Evolutionary conservation across 1,284 basidiomycete species (phyloP).

Genomic region (Paramarasmius palmivorus): DNA sequence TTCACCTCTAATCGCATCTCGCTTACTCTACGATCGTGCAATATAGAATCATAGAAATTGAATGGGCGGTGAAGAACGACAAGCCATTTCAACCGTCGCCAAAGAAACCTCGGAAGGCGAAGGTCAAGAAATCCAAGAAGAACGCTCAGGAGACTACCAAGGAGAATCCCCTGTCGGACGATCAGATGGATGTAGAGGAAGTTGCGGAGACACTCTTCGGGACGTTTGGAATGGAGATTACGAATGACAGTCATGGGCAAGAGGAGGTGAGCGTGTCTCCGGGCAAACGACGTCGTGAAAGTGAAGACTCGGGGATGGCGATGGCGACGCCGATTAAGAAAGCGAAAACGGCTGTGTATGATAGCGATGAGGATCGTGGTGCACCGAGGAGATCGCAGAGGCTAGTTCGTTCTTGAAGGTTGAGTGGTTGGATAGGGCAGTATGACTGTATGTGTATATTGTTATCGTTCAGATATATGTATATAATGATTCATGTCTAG

Average conservation of each 20-base stretch:
- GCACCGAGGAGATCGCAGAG: slow-evolving; percentile 1
- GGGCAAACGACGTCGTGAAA: background rate
- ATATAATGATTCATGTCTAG: too few relatives aligned
- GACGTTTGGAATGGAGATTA: background rate
- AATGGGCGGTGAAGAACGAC: slow-evolving; percentile 11
- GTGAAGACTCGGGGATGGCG: background rate
- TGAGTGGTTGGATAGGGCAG: too few relatives aligned
- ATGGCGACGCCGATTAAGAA: background rate
- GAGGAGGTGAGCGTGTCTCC: background rate
- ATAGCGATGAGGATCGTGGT: slow-evolving; percentile 1
- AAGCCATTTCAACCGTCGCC: slow-evolving; percentile 4
- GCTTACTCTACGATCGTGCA: background rate
- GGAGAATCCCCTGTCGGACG: slow-evolving; percentile 8
- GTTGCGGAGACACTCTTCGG: slow-evolving; percentile 3
- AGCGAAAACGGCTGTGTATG: slow-evolving; percentile 1
- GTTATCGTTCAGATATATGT: too few relatives aligned
- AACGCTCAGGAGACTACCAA: background rate
- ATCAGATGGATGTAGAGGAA: slow-evolving; percentile 12
- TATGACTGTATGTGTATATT: too few relatives aligned
- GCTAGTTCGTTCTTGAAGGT: too few relatives aligned
- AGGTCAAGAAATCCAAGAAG: slow-evolving; percentile 18
- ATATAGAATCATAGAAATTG: slow-evolving; percentile 33
- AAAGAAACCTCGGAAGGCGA: slow-evolving; percentile 14
- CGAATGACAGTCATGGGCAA: background rate
- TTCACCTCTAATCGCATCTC: slow-evolving; percentile 30